Evolutionary conservation across 345 rosid genomes (phyloP), one percentile per base, ranked within the genome.

Genomic region (Populus nigra): DNA sequence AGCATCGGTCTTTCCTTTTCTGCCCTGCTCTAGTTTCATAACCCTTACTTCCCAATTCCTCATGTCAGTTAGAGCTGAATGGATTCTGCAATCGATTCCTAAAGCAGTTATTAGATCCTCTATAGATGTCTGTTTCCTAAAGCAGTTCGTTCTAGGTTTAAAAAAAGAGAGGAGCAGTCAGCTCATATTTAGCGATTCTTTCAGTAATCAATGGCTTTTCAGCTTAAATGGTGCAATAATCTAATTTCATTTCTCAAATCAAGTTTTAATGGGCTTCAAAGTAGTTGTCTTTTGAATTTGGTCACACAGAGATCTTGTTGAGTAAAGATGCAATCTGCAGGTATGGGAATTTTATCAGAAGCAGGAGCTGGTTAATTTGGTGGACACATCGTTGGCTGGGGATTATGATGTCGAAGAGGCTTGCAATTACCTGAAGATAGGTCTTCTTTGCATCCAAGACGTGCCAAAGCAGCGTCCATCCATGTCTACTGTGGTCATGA

Each of bases 391-490:
- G n/a, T 27, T 88, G 75, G 43, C 65, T 5, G 88, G 79, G 3
- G 86, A 87, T 72, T 84, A 39, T 12, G 72, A 84, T 8, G 43
- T 27, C 31, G 88, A 85, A 73, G 90, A 90, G 75, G 91, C 88
- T 71, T 73, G 65, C 62, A 84, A 72, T 45, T 90, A 74, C 85
- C 73, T 90, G 53, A 88, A 84, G 84, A 84, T 89, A 65, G 90
- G 88, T 15, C 88, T 90, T 41, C 88, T 88, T n/a, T 87, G 94
- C 90, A 89, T 90, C 66, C 94, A 90, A 77, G 94, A 89, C 50
- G 72, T 62, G 82, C 81, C 94, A 23, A 89, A 85, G 78, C 82
- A 80, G 67, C 86, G 94, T 35, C 94, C 94, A 23, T 45, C 83
- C 69, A 90, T 90, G 91, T 77, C 92, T 13, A 75, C 77, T 0